Conservation (phyloP, 179 eudicot genomes). For the Beta lomatogona region DNA sequence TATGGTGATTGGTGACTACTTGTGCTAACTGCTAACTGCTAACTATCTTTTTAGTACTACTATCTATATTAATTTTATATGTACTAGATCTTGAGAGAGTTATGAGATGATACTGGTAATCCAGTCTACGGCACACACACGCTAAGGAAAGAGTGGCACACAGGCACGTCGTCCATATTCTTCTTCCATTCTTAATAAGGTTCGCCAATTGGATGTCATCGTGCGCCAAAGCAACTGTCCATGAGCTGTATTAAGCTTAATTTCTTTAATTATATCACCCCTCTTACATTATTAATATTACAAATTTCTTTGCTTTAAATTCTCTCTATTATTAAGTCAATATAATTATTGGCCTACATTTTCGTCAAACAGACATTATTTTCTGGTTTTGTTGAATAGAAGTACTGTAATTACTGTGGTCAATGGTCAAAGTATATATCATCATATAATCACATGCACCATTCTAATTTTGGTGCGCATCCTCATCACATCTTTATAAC, state of each 20-base stretch:
- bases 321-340: not conserved
- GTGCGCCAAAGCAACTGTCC: constrained; percentile 29
- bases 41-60: too few species aligned
- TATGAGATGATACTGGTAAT: not conserved
- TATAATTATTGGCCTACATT: not conserved
- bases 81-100: not conserved
- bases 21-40: not conserved
- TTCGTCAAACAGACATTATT: not conserved
- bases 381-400: not conserved
- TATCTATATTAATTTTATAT: too few species aligned
- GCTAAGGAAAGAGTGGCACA: not conserved
- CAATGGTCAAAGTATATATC: constrained; percentile 22
- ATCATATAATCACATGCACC: constrained; percentile 30
- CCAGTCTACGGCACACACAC: constrained; percentile 11
- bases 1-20: not conserved
- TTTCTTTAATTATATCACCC: not conserved
- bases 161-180: constrained; percentile 17
- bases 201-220: constrained; percentile 20
- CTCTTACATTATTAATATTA: not conserved
- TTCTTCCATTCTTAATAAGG: not conserved
- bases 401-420: constrained; percentile 13
- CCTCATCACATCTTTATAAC: constrained; percentile 10
- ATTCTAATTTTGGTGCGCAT: constrained; percentile 14
- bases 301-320: not conserved
- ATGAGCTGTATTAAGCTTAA: constrained; percentile 17